phyloP scores from a whole-genome alignment of 257 asterid genomes.

The Henckelia pumila region DNA sequence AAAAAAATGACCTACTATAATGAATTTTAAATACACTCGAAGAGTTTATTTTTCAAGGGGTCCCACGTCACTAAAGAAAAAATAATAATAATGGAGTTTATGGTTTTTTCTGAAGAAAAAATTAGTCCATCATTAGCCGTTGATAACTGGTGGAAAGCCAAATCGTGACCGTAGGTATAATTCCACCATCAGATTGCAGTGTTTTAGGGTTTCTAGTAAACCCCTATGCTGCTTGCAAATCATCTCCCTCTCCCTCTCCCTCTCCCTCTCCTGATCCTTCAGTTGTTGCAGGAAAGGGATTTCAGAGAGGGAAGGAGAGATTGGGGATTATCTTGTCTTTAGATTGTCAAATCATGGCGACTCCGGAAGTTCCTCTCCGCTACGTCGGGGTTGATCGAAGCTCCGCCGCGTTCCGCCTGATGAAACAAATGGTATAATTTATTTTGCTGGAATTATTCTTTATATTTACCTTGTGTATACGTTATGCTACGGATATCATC shows the following conservation, averaged over 20 bases:
- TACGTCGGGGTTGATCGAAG: slow-evolving; percentile 82
- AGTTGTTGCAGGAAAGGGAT: neutral
- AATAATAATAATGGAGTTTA: too few species aligned
- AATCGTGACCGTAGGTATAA: slow-evolving; percentile 25
- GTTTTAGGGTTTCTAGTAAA: slow-evolving; percentile 31
- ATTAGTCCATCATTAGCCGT: slow-evolving; percentile 26
- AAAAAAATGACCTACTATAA: too few species aligned
- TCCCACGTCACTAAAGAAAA: too few species aligned
- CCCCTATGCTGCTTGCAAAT: slow-evolving; percentile 13
- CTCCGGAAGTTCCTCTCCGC: slow-evolving; percentile 86
- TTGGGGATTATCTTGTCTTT: neutral
- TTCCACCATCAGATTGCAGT: neutral
- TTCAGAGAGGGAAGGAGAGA: slow-evolving; percentile 27
- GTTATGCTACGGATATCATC: neutral
- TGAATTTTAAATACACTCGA: too few species aligned
- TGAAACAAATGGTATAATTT: slow-evolving; percentile 87
- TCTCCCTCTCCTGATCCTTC: slow-evolving; percentile 14
- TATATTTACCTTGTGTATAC: neutral
- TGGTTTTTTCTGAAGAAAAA: too few species aligned
- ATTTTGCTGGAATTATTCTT: neutral
- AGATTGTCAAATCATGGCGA: slow-evolving; percentile 42
- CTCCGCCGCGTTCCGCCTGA: slow-evolving; percentile 98
- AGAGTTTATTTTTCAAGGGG: too few species aligned
- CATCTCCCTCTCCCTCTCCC: slow-evolving; percentile 19
- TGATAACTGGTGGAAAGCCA: slow-evolving; percentile 9